Conservation (phyloP, 768 basidiomycete genomes). For the Russula foetens region DNA sequence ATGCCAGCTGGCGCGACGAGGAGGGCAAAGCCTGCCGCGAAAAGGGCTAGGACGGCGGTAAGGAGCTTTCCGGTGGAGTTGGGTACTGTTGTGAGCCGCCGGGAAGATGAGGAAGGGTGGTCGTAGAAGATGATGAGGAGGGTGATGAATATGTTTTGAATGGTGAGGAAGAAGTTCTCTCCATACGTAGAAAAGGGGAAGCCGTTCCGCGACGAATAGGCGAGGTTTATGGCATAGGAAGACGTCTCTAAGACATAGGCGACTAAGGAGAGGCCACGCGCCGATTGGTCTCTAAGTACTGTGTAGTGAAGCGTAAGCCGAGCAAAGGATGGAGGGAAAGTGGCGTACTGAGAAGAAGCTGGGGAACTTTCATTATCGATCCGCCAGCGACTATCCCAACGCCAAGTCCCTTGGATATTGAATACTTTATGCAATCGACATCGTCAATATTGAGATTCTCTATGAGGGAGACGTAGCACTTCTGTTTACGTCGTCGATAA, state of each 20-base stretch:
- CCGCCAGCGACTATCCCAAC: conserved; percentile 90
- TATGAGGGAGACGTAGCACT: conserved; percentile 86
- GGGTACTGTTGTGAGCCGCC: conserved; percentile 17
- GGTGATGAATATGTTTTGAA: conserved; percentile 85
- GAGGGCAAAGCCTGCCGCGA: conserved; percentile 35
- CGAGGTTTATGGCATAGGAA: conserved; percentile 81
- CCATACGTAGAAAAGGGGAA: conserved; percentile 98
- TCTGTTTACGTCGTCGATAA: conserved; percentile 34
- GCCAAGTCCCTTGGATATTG: conserved; percentile 87
- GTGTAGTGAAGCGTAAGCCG: neutral
- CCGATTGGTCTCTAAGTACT: conserved; percentile 71
- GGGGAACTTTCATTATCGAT: conserved; percentile 93
- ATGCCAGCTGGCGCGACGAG: conserved; percentile 38
- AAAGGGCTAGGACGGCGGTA: conserved; percentile 26
- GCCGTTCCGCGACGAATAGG: conserved; percentile 74
- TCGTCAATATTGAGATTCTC: conserved; percentile 76
- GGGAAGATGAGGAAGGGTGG: conserved; percentile 31
- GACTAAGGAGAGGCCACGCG: conserved; percentile 78
- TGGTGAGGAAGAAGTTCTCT: conserved; percentile 88
- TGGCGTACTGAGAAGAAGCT: conserved; percentile 75
- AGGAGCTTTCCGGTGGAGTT: conserved; percentile 28
- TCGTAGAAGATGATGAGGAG: conserved; percentile 73
- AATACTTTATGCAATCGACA: conserved; percentile 81
- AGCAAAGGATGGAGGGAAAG: neutral
- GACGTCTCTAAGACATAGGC: conserved; percentile 89